Conservation (phyloP, 352 stramenopile genomes). For the Phytophthora agathidicida region DNA sequence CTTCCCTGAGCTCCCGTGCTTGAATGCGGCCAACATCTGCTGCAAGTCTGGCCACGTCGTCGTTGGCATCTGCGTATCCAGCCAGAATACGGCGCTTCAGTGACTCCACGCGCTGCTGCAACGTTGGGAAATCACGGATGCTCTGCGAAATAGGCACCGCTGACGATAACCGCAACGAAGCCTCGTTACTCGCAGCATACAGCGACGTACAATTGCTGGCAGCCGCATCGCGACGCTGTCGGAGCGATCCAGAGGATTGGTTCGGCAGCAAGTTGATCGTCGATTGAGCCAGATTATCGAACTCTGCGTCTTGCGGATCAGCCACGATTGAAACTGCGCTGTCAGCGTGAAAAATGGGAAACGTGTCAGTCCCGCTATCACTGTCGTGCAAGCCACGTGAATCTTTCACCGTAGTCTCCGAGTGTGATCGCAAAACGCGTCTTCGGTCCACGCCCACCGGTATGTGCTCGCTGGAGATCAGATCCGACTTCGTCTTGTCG, state of each 20-base stretch:
- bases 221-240: slow-evolving; percentile 5
- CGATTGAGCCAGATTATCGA: slow-evolving; percentile 11
- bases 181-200: background rate
- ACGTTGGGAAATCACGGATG: slow-evolving; percentile 46
- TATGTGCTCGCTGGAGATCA: background rate
- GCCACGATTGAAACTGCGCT: background rate
- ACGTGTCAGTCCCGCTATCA: background rate
- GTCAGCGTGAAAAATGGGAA: background rate
- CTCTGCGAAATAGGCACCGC: slow-evolving; percentile 20
- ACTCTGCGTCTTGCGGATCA: slow-evolving; percentile 1
- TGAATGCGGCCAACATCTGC: slow-evolving; percentile 48
- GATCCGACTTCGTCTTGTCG: slow-evolving; percentile 5
- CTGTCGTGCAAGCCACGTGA: background rate
- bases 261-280: slow-evolving; percentile 10
- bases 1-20: slow-evolving; percentile 42
- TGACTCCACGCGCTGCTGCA: slow-evolving; percentile 62
- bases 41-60: slow-evolving; percentile 44
- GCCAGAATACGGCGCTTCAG: slow-evolving; percentile 55
- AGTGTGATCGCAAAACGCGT: slow-evolving; percentile 47
- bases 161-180: slow-evolving; percentile 13
- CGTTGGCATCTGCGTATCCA: slow-evolving; percentile 43
- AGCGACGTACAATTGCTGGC: slow-evolving; percentile 1
- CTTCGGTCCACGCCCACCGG: slow-evolving; percentile 16
- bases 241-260: slow-evolving; percentile 4
- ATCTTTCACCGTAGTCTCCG: slow-evolving; percentile 47